phyloP scores from a whole-genome alignment of 768 basidiomycete species.

The Botryobasidium botryosum region DNA sequence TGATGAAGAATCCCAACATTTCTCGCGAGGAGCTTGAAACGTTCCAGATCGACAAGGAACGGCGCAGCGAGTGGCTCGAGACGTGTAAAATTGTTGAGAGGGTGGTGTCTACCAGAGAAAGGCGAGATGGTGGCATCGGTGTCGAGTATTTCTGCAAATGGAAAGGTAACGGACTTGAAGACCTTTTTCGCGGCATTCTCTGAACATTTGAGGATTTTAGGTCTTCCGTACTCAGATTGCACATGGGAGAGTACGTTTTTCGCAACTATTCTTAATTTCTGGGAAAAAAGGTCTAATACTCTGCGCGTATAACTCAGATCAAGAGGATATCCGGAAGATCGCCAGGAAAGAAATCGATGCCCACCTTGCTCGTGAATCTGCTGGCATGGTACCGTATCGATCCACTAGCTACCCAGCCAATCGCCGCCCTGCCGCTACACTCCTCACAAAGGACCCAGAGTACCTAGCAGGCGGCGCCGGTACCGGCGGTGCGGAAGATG shows the following conservation, averaged over 20 bases:
- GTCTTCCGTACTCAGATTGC: conserved; percentile 30
- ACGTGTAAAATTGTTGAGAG: conserved; percentile 84
- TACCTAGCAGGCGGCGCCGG: conserved; percentile 5
- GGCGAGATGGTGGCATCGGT: conserved; percentile 25
- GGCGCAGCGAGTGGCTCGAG: conserved; percentile 82
- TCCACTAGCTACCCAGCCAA: conserved; percentile 35
- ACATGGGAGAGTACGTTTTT: conserved; percentile 70
- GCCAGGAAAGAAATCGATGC: conserved; percentile 7
- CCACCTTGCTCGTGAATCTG: conserved; percentile 8
- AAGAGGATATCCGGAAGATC: conserved; percentile 9
- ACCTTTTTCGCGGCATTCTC: conserved; percentile 8
- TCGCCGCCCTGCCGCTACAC: conserved; percentile 60
- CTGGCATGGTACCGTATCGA: conserved; percentile 9
- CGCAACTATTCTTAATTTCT: background rate
- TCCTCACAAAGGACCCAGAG: conserved; percentile 70
- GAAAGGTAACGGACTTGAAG: conserved; percentile 49
- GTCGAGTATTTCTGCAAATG: conserved; percentile 96
- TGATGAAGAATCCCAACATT: conserved; percentile 44
- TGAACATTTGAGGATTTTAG: conserved; percentile 1
- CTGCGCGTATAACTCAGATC: background rate
- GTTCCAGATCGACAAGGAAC: conserved; percentile 76
- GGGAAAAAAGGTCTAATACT: background rate
- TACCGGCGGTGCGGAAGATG: background rate
- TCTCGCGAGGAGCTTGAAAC: conserved; percentile 81
- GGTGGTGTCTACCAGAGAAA: conserved; percentile 56